phyloP scores from a whole-genome alignment of 805 yeast species.

The Priceomyces haplophilus region DNA sequence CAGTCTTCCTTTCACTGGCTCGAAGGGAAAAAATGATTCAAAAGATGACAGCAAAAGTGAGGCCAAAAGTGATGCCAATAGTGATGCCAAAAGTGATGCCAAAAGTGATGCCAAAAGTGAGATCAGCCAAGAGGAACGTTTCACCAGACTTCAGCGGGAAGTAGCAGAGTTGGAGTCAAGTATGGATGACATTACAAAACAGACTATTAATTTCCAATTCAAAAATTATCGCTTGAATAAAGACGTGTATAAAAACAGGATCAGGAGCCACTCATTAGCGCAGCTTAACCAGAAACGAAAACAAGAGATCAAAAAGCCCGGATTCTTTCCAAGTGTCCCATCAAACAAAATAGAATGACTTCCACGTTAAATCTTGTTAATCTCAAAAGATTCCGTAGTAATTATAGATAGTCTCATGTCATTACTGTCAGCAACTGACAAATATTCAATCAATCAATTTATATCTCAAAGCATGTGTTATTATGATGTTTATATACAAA shows the following conservation, averaged over 20 bases:
- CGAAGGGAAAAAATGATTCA: constrained; percentile 17
- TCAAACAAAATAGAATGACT: constrained; percentile 2
- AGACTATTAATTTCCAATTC: constrained; percentile 30
- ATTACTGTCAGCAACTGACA: too few relatives aligned
- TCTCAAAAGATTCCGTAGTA: neutral
- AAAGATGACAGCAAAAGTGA: constrained; percentile 10
- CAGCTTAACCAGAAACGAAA: constrained; percentile 25
- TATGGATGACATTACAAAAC: constrained; percentile 14
- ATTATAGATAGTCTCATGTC: too few relatives aligned
- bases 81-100: constrained; percentile 2
- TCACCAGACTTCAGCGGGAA: constrained; percentile 15
- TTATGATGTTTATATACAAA: too few relatives aligned
- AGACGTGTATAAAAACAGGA: constrained; percentile 41
- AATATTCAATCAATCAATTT: too few relatives aligned
- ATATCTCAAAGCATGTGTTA: too few relatives aligned
- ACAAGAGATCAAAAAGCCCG: constrained; percentile 32
- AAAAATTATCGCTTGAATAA: constrained; percentile 38
- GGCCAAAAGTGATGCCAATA: neutral
- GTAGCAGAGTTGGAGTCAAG: constrained; percentile 17
- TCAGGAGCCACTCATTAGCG: constrained; percentile 34
- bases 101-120: constrained; percentile 8
- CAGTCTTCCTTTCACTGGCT: constrained; percentile 12
- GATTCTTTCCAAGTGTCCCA: constrained; percentile 39
- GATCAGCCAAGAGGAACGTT: constrained; percentile 11
- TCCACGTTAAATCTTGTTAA: neutral